Conservation (phyloP, 1,284 basidiomycete species). For the Marasmius fiardii region DNA sequence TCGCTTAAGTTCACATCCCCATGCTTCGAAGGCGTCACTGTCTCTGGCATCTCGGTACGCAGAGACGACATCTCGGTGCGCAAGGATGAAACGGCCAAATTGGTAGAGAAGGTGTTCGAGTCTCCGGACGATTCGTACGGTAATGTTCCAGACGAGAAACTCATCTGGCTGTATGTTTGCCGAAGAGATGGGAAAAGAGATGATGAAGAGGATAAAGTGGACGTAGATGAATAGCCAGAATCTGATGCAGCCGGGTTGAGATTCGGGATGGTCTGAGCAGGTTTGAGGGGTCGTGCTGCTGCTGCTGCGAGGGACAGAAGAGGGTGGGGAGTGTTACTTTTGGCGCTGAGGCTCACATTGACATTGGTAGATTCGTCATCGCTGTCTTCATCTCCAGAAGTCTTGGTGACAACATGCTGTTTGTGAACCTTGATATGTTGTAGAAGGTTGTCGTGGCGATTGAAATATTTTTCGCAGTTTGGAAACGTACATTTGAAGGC, state of each 20-base stretch:
- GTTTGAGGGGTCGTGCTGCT: not conserved
- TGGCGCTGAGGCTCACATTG: not conserved
- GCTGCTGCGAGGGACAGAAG: conserved; percentile 1
- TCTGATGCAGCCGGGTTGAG: not conserved
- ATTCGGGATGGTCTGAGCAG: not conserved
- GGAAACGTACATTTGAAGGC: conserved; percentile 76
- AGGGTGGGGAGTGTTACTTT: not conserved
- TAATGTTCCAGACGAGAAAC: not conserved
- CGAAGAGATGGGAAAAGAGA: not conserved
- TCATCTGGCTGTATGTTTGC: conserved; percentile 1
- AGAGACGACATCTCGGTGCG: not conserved
- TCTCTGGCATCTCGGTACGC: not conserved
- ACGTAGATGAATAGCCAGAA: not conserved
- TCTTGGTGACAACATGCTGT: conserved; percentile 3
- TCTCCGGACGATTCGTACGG: not conserved
- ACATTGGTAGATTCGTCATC: not conserved
- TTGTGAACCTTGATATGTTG: conserved; percentile 73
- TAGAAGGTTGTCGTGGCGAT: conserved; percentile 80
- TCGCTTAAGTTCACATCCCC: too few species aligned
- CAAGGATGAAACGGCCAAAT: not conserved
- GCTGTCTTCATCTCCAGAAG: not conserved
- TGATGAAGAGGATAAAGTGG: not conserved
- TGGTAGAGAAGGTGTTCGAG: not conserved
- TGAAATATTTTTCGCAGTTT: conserved; percentile 79
- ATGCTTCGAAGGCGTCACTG: not conserved